Conservation (phyloP, 1,139 yeast species). For the Yamadazyma conglobata region DNA sequence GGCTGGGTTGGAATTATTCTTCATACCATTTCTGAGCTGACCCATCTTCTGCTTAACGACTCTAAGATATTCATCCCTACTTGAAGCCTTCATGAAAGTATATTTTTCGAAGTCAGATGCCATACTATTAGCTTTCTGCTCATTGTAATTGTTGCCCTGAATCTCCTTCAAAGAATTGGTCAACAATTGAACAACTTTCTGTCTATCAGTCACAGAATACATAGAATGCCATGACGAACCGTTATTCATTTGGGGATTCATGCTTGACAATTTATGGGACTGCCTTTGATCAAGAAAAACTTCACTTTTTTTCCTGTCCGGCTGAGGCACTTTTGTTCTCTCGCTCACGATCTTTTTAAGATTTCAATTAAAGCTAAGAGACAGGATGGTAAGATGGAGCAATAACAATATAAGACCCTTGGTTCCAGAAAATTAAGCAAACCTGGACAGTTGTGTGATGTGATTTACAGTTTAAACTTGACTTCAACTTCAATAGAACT, state of each 20-base stretch:
- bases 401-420: too few relatives aligned
- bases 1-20: slow-evolving; percentile 10
- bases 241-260: slow-evolving; percentile 6
- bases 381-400: too few relatives aligned
- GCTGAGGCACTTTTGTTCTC: too few relatives aligned
- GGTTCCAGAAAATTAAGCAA: too few relatives aligned
- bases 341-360: too few relatives aligned
- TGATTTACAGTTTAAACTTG: too few relatives aligned
- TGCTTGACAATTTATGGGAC: too few relatives aligned
- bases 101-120: slow-evolving; percentile 46
- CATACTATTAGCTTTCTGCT: slow-evolving; percentile 37
- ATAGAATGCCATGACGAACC: slow-evolving; percentile 38
- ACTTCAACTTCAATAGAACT: too few relatives aligned
- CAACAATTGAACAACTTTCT: slow-evolving; percentile 40
- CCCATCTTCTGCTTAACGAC: slow-evolving; percentile 39
- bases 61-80: slow-evolving; percentile 40
- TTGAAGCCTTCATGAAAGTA: slow-evolving; percentile 37
- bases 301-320: too few relatives aligned
- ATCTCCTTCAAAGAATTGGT: slow-evolving; percentile 39
- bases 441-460: too few relatives aligned
- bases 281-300: too few relatives aligned
- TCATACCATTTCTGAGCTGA: slow-evolving; percentile 30
- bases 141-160: slow-evolving; percentile 34
- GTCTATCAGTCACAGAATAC: slow-evolving; percentile 40
- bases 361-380: too few relatives aligned